phyloP scores from a whole-genome alignment of 169 alveolate genomes.

The Plasmodium reichenowi region DNA sequence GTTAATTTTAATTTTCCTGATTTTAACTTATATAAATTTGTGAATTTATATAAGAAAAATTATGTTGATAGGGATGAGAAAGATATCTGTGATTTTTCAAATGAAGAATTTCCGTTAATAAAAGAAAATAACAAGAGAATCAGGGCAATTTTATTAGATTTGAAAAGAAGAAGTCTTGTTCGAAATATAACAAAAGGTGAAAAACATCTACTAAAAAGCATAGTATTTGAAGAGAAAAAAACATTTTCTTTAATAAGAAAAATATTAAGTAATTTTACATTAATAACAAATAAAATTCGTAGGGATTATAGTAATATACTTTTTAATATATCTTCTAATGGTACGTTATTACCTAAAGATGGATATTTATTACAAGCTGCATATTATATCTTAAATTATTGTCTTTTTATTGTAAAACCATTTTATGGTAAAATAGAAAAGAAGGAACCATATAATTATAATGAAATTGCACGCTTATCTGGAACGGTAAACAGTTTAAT shows the following conservation, averaged over 20 bases:
- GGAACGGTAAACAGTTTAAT: background rate
- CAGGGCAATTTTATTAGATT: background rate
- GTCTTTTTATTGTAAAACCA: constrained; percentile 21
- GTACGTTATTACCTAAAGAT: constrained; percentile 6
- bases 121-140: constrained; percentile 10
- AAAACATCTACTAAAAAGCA: background rate
- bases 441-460: background rate
- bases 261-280: background rate
- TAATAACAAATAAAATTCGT: constrained; percentile 3
- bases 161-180: background rate
- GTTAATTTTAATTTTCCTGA: background rate
- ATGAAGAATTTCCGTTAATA: background rate
- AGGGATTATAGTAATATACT: background rate
- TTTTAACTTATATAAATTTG: constrained; percentile 1
- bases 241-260: background rate
- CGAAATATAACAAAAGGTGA: background rate
- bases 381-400: constrained; percentile 11
- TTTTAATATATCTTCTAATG: background rate
- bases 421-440: constrained; percentile 2
- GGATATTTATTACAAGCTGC: background rate
- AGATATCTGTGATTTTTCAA: constrained; percentile 19
- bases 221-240: background rate
- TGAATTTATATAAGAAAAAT: too few relatives aligned
- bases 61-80: background rate
- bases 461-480: background rate